phyloP scores from a whole-genome alignment of 148 eudicot genomes.

The Chenopodium suecicum region DNA sequence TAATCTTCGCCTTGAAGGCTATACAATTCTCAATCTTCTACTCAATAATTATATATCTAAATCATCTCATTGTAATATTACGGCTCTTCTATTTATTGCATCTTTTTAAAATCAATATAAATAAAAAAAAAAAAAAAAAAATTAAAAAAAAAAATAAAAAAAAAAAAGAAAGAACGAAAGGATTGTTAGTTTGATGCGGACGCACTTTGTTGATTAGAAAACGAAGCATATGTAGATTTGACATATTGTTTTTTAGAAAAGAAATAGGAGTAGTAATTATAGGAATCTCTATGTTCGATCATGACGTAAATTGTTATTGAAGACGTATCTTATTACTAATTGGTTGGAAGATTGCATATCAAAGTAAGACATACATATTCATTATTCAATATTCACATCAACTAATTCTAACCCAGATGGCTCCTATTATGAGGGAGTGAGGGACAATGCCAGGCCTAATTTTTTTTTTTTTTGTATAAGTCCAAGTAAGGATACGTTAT shows the following conservation, averaged over 20 bases:
- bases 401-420: not conserved
- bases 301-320: not conserved
- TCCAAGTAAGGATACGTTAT: no score
- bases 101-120: no score
- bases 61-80: no score
- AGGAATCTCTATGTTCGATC: not conserved
- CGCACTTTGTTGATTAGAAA: not conserved
- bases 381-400: not conserved
- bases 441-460: not conserved
- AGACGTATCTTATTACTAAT: not conserved
- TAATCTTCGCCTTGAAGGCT: no score
- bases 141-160: no score
- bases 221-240: not conserved
- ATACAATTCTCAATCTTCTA: no score
- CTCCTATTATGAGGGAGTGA: not conserved
- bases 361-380: no score
- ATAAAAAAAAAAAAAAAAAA: no score
- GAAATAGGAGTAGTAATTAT: not conserved
- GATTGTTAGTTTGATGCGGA: not conserved
- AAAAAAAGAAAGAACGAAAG: no score
- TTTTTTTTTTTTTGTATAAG: no score
- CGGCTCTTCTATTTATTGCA: no score
- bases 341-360: not conserved
- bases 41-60: no score
- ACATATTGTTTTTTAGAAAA: not conserved